These are phyloP conservation scores for Canna indica DNA, from an alignment of 176 grass and related monocot genomes.

Conservation along the genomic window DNA sequence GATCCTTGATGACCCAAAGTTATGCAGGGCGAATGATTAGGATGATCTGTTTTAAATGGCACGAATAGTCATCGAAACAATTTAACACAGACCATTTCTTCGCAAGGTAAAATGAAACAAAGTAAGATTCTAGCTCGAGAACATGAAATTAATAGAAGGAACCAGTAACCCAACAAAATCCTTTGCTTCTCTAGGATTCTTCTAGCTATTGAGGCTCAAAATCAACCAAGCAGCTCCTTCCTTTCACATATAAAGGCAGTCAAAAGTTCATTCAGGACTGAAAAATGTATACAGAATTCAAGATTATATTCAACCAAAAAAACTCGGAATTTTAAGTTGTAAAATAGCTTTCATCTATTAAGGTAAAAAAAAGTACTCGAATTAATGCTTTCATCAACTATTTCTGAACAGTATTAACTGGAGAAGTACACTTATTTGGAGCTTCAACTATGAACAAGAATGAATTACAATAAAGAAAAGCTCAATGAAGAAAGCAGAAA, in stretches of 20 bases:
- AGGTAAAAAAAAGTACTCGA: background rate
- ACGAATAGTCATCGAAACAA: background rate
- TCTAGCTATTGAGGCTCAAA: background rate
- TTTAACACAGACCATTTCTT: background rate
- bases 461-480: constrained; percentile 14
- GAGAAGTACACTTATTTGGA: background rate
- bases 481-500: constrained; percentile 11
- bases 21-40: background rate
- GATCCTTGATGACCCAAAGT: background rate
- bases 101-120: background rate
- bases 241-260: background rate
- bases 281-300: background rate
- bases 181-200: background rate
- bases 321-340: background rate
- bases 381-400: background rate
- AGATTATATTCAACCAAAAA: background rate
- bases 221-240: background rate
- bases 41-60: background rate
- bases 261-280: background rate
- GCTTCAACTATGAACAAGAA: constrained; percentile 9
- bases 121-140: background rate
- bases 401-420: background rate
- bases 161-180: background rate
- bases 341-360: background rate
- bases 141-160: no score